Percentiles rank a stretch among this genome's conserved stretches.
These are phyloP conservation scores for Pseudovirgaria hyperparasitica DNA, from an alignment of 2,329 filamentous ascomycete species.

Conservation along the genomic window DNA sequence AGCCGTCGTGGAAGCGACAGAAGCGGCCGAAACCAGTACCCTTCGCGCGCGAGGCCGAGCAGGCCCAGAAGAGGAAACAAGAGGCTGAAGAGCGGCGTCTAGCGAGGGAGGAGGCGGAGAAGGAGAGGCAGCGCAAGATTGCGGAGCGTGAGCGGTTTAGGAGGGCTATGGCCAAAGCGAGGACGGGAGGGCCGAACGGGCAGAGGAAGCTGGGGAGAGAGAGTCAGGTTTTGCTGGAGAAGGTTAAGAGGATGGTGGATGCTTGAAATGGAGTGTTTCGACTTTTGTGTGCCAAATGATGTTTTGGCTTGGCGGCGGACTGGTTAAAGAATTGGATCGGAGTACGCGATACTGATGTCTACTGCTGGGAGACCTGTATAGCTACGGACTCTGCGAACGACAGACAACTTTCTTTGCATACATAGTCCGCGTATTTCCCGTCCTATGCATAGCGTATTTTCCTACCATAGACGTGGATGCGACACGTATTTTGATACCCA, in stretches of 20 bases:
- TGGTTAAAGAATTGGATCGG: no score
- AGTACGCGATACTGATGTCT: no score
- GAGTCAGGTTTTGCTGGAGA: slow-evolving; percentile 64
- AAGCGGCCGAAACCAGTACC: slow-evolving; percentile 21
- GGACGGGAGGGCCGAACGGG: slow-evolving; percentile 50
- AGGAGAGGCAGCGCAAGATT: slow-evolving; percentile 37
- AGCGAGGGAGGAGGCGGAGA: slow-evolving; percentile 50
- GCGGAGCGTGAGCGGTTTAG: slow-evolving; percentile 62
- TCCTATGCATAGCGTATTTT: no score
- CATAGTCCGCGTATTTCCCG: no score
- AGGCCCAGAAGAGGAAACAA: slow-evolving; percentile 42
- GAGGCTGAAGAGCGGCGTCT: slow-evolving; percentile 49
- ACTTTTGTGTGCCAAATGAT: no score
- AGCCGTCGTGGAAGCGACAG: slow-evolving; percentile 10
- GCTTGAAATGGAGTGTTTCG: no score
- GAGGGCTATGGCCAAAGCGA: slow-evolving; percentile 49
- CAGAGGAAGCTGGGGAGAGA: slow-evolving; percentile 72
- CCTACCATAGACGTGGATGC: no score
- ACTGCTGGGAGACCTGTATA: no score
- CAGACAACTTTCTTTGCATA: no score
- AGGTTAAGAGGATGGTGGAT: slow-evolving; percentile 60
- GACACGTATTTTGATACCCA: no score
- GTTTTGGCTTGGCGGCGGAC: no score
- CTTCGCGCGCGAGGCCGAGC: slow-evolving; percentile 29
- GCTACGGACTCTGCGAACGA: no score